Percentiles rank a stretch among this genome's conserved stretches.
phyloP scores from a whole-genome alignment of 2,329 filamentous ascomycete genomes.

The Pseudofabraea citricarpa region DNA sequence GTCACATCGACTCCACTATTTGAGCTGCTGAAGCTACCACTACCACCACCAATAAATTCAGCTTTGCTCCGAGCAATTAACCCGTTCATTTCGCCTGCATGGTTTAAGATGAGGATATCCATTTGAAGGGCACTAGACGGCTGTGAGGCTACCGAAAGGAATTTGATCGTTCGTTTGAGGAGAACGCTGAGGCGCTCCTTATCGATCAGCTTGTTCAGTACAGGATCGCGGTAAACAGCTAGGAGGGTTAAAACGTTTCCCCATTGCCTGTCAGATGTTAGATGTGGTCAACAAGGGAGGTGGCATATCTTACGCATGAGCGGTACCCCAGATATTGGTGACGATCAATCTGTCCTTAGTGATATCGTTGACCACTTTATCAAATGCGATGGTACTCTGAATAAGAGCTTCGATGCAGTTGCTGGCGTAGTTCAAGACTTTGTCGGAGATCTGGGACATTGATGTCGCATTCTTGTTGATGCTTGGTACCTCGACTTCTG shows the following conservation, averaged over 20 bases:
- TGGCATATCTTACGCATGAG: conserved; percentile 74
- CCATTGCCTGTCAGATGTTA: conserved; percentile 67
- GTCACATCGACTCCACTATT: neutral
- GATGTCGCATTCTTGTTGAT: conserved; percentile 33
- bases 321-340: conserved; percentile 94
- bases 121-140: conserved; percentile 70
- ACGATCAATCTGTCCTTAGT: conserved; percentile 66
- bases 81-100: conserved; percentile 15
- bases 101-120: conserved; percentile 69
- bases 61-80: conserved; percentile 10
- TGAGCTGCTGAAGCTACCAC: neutral
- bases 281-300: neutral
- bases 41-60: neutral
- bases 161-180: conserved; percentile 68
- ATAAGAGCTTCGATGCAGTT: conserved; percentile 60
- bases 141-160: conserved; percentile 65
- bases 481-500: conserved; percentile 25
- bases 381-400: conserved; percentile 78
- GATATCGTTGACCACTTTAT: conserved; percentile 43
- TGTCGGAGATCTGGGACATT: conserved; percentile 32
- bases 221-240: conserved; percentile 67
- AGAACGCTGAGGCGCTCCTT: conserved; percentile 51
- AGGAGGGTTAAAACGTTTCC: conserved; percentile 90
- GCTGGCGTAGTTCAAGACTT: conserved; percentile 49
- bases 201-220: conserved; percentile 54